Percentiles rank a stretch among this genome's conserved stretches.
These are phyloP conservation scores for Inonotus obliquus DNA, from an alignment of 1,284 basidiomycete genomes.

Conservation along the genomic window DNA sequence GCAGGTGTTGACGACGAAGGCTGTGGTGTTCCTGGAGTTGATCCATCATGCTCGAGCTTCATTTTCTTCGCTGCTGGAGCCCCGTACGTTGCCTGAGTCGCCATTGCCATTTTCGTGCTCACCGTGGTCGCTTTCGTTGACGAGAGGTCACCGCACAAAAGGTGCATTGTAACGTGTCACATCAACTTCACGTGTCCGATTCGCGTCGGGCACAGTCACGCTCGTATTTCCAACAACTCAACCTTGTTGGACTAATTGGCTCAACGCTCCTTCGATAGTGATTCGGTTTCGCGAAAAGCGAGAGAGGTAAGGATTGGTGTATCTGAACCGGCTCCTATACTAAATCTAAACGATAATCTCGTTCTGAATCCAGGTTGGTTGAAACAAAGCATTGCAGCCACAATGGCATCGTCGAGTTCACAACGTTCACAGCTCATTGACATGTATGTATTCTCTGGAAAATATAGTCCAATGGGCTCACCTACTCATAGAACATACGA, in stretches of 20 bases:
- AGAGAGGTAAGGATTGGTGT: not conserved
- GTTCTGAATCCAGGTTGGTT: not conserved
- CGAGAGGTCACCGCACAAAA: too few relatives aligned
- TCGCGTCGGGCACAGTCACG: constrained; percentile 3
- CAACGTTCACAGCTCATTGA: constrained; percentile 17
- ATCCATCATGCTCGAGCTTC: constrained; percentile 18
- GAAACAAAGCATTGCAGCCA: not conserved
- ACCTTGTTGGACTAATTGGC: not conserved
- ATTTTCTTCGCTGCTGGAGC: constrained; percentile 18
- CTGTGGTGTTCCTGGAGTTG: constrained; percentile 16
- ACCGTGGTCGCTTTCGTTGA: constrained; percentile 2
- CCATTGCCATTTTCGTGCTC: constrained; percentile 13
- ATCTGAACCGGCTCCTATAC: too few relatives aligned
- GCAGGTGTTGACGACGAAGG: constrained; percentile 23
- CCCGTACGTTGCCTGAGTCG: constrained; percentile 8
- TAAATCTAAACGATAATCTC: not conserved
- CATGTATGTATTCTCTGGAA: constrained; percentile 5
- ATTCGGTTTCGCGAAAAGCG: not conserved
- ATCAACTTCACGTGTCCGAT: not conserved
- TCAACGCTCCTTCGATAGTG: not conserved
- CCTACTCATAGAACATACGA: constrained; percentile 50
- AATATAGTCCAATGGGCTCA: not conserved
- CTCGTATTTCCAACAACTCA: not conserved
- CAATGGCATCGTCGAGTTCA: constrained; percentile 16
- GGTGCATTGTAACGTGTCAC: not conserved